These are phyloP conservation scores for Blastocystis hominis DNA, from an alignment of 352 stramenopile genomes.

Conservation along the genomic window DNA sequence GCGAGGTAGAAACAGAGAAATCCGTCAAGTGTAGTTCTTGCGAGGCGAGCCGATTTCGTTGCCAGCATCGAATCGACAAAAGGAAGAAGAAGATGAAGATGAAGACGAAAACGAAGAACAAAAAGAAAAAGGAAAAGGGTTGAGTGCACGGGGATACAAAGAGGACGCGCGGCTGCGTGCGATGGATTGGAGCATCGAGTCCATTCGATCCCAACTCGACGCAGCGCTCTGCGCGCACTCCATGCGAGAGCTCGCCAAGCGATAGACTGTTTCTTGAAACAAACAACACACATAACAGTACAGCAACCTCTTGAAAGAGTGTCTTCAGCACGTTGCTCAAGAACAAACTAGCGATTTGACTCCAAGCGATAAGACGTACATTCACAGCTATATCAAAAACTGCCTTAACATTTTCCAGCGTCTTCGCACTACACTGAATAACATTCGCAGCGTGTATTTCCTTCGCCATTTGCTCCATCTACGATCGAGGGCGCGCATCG, in stretches of 20 bases:
- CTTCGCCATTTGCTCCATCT: slow-evolving; percentile 75
- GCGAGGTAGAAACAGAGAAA: neutral
- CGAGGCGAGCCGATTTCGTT: neutral
- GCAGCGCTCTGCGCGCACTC: neutral
- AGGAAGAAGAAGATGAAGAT: too few species aligned
- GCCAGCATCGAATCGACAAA: neutral
- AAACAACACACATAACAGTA: slow-evolving; percentile 17
- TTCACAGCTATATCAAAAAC: slow-evolving; percentile 84
- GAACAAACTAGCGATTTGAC: neutral
- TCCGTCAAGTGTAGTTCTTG: neutral
- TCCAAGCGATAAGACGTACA: slow-evolving; percentile 59
- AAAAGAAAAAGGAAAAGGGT: too few species aligned
- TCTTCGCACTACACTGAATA: slow-evolving; percentile 81
- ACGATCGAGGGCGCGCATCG: neutral
- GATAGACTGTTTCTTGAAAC: neutral
- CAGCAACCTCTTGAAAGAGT: slow-evolving; percentile 20
- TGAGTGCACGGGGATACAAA: neutral
- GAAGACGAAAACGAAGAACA: too few species aligned
- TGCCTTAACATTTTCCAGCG: slow-evolving; percentile 81
- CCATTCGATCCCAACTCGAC: neutral
- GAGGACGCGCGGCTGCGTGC: neutral
- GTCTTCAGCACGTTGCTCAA: slow-evolving; percentile 2
- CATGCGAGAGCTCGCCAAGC: neutral
- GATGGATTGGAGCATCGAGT: neutral
- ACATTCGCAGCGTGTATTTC: slow-evolving; percentile 80